Base-by-base conservation (phyloP, 164 flowering plant species). In the Liquidambar formosana region DNA sequence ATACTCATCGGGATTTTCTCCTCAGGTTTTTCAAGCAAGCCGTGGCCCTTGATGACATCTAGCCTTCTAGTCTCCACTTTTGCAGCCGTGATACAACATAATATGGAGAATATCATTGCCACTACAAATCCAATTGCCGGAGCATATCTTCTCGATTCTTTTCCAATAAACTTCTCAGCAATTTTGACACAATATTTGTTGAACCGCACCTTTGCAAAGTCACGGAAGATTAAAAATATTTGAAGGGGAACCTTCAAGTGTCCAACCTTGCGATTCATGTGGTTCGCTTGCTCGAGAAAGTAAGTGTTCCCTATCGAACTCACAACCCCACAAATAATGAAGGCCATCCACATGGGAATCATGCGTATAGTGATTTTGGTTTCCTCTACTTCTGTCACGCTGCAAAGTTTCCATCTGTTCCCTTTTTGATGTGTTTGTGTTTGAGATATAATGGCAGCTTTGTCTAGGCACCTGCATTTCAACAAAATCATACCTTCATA, bases 271-370 rank as follows among this genome's bases (percentile, higher is more conserved):
- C 49, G 77, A 52, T 77, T 65, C 78, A 80, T 58, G 68, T 69
- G 48, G 58, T 69, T 73, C n/a, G 86, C 82, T 75, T 83, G 86
- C 71, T 77, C 78, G 2, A 79, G 44, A 56, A 79, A 77, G 75
- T 73, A 81, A 22, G 84, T 80, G 72, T 71, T 70, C 12, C 80
- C 86, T 4, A 76, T 71, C 8, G 84, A 79, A 23, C 62, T 61
- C 45, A 81, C 76, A 0, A 79, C 16, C 13, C 86, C 86, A n/a
- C 63, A 49, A 3, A 76, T 10, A 10, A 78, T 74, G 63, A 80
- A 80, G 54, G 82, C 78, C 14, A 76, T 33, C 80, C 79, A 76
- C 66, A 80, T 64, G 0, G 86, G 83, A 5, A 83, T 43, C 75
- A 72, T 74, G 8, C 79, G 75, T 18, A 81, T 59, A 4, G 44